phyloP scores from a whole-genome alignment of 306 rosid genomes.

The Pachyrhizus erosus region DNA sequence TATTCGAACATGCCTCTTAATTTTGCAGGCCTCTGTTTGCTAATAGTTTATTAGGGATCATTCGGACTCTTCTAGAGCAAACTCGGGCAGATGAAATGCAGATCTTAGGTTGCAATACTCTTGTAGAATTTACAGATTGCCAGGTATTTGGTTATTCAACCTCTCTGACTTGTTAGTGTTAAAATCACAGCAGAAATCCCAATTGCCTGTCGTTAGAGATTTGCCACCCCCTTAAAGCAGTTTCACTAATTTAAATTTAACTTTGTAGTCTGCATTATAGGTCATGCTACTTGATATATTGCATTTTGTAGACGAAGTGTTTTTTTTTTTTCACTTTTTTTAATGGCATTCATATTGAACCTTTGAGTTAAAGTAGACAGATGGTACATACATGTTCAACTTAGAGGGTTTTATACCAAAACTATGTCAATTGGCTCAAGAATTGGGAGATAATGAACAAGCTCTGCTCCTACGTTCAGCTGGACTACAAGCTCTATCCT shows the following conservation, averaged over 20 bases:
- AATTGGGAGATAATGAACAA: constrained; percentile 72
- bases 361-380: constrained; percentile 72
- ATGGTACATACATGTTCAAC: constrained; percentile 93
- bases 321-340: not conserved
- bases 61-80: constrained; percentile 82
- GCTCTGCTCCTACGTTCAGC: constrained; percentile 81
- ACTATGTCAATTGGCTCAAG: constrained; percentile 93
- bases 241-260: constrained; percentile 27
- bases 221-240: constrained; percentile 28
- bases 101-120: constrained; percentile 80
- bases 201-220: constrained; percentile 29
- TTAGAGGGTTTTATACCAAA: constrained; percentile 96
- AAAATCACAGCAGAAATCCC: not conserved
- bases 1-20: constrained; percentile 45
- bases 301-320: constrained; percentile 28
- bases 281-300: constrained; percentile 31
- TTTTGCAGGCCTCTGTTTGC: constrained; percentile 89
- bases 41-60: constrained; percentile 80
- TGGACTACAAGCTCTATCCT: constrained; percentile 77
- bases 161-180: constrained; percentile 37
- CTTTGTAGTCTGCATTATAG: constrained; percentile 12
- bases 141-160: constrained; percentile 67
- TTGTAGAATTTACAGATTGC: constrained; percentile 69
- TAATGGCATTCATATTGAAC: constrained; percentile 54
- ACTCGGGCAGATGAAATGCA: constrained; percentile 72